Evolutionary conservation across 2,329 filamentous ascomycete species (phyloP).

Genomic region (Catunica adiposa): DNA sequence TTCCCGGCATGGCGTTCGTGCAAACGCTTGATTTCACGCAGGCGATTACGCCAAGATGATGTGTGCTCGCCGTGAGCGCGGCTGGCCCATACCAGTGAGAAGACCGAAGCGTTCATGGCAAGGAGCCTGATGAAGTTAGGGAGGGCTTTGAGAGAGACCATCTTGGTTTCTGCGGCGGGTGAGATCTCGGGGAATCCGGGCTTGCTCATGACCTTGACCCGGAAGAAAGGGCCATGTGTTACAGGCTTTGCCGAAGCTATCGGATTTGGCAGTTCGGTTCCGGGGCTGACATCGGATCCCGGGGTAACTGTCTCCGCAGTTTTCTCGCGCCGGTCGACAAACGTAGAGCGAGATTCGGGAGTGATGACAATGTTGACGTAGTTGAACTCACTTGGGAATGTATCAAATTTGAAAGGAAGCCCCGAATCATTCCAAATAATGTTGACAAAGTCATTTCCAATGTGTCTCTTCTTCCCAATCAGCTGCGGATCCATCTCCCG

Average conservation of each 20-base stretch:
- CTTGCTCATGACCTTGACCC: slow-evolving; percentile 76
- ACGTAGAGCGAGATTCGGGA: slow-evolving; percentile 64
- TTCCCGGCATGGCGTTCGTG: slow-evolving; percentile 49
- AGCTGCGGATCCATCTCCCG: slow-evolving; percentile 58
- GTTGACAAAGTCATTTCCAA: slow-evolving; percentile 95
- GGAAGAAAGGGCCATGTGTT: slow-evolving; percentile 49
- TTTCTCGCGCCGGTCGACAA: slow-evolving; percentile 45
- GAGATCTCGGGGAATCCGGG: slow-evolving; percentile 84
- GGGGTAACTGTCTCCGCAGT: slow-evolving; percentile 13
- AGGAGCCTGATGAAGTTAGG: slow-evolving; percentile 75
- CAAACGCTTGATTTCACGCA: slow-evolving; percentile 69
- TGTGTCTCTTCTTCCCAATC: slow-evolving; percentile 79
- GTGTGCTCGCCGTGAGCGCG: slow-evolving; percentile 65
- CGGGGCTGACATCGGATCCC: background rate
- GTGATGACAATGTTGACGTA: slow-evolving; percentile 94
- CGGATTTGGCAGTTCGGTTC: background rate
- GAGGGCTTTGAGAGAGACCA: slow-evolving; percentile 67
- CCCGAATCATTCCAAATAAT: slow-evolving; percentile 97
- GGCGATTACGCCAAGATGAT: slow-evolving; percentile 74
- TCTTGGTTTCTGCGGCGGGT: slow-evolving; percentile 73
- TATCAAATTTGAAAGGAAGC: slow-evolving; percentile 73
- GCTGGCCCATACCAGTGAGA: slow-evolving; percentile 76
- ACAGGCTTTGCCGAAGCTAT: background rate
- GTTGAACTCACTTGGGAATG: slow-evolving; percentile 88
- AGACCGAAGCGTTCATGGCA: slow-evolving; percentile 84